Conservation (phyloP, 2,329 filamentous ascomycete genomes). For the Aspergillus pseudotamarii region DNA sequence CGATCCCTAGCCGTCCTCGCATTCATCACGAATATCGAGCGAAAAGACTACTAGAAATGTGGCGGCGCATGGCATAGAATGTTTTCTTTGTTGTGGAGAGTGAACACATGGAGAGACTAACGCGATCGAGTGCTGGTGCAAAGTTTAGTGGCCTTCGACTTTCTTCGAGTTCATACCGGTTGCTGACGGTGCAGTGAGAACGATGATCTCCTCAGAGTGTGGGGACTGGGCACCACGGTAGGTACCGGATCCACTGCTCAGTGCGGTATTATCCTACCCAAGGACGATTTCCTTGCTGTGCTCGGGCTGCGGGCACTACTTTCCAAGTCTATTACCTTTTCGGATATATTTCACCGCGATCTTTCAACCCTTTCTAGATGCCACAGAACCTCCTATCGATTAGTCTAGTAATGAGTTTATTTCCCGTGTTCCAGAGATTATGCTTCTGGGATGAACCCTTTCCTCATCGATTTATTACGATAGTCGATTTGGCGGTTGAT, state of each 20-base stretch:
- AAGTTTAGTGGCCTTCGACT: neutral
- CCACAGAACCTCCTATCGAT: neutral
- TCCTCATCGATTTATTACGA: constrained; percentile 5
- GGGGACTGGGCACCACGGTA: constrained; percentile 1
- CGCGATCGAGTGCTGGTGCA: neutral
- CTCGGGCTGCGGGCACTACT: neutral
- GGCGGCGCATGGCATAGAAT: constrained; percentile 1
- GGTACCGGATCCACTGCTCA: neutral
- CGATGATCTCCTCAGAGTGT: neutral
- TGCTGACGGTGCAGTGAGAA: neutral
- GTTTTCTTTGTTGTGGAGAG: constrained; percentile 4
- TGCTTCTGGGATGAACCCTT: neutral
- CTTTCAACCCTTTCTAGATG: neutral
- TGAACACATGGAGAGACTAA: constrained; percentile 1
- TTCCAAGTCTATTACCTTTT: neutral
- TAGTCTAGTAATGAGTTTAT: neutral
- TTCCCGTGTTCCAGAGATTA: constrained; percentile 2
- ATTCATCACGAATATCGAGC: neutral
- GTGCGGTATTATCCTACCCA: neutral
- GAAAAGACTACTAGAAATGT: neutral
- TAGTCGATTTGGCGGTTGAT: constrained; percentile 3
- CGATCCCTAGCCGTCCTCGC: neutral
- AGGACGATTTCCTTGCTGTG: neutral
- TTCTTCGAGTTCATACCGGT: neutral
- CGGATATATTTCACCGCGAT: neutral